Base-by-base conservation (phyloP, 169 alveolate species). In the Pseudocohnilembus persalinus region DNA sequence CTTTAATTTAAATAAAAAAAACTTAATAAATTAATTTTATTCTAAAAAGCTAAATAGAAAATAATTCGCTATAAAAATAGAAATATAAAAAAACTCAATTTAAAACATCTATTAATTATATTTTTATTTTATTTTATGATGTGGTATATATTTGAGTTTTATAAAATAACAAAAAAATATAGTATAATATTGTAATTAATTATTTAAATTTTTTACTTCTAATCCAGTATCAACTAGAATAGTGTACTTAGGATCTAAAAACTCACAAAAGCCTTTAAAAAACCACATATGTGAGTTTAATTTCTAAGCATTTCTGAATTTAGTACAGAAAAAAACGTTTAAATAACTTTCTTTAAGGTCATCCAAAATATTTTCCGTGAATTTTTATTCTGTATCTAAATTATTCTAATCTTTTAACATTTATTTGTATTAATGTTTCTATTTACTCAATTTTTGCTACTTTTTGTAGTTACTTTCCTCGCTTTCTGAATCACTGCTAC, bases 231-330 rank as follows among this genome's bases (percentile, higher is more conserved):
- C 92, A 35, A 88, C 77, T 63, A 88, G 64, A 26, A 82, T 73
- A 76, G 83, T 73, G 74, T 83, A 88, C 16, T 88, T 75, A n/a
- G 92, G 92, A 25, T 85, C 6, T 11, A 84, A 74, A 28, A 63
- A 35, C 73, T 77, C 1, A 65, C 92, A 88, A 49, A 88, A 83
- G 1, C 89, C 88, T 76, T 84, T 76, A 65, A 88, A 88, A 79
- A 88, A 84, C 89, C 92, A 88, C 89, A 82, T 80, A n/a, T 88
- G 92, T 20, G 92, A 88, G 27, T 80, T 75, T 76, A 88, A 65
- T 75, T 88, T 88, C 31, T 73, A 77, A 24, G 83, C 86, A 81
- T 86, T 86, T 6, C 28, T 31, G 74, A 35, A 78, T 74, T 86
- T 86, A 30, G 80, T 79, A 1, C 75, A 64, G 63, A 68, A 77